phyloP scores from a whole-genome alignment of 2,329 filamentous ascomycete species.

The Cladobotryum protrusum region DNA sequence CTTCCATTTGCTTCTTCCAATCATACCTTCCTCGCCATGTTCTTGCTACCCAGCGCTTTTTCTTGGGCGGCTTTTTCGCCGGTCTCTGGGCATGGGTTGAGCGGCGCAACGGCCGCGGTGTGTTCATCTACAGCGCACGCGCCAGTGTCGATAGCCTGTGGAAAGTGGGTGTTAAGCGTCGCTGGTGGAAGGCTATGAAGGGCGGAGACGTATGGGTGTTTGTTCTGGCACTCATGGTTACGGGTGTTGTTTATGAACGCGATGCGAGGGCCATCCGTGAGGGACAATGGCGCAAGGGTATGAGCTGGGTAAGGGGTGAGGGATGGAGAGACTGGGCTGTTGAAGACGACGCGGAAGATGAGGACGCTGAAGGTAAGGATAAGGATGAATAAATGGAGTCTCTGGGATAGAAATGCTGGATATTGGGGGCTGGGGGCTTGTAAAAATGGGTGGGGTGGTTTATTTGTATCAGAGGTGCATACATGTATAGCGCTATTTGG shows the following conservation, averaged over 20 bases:
- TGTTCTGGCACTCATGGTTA: constrained; percentile 68
- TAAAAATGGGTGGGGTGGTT: not conserved
- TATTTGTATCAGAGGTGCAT: not conserved
- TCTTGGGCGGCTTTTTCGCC: constrained; percentile 78
- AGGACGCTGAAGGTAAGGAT: constrained; percentile 28
- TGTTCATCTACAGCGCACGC: constrained; percentile 74
- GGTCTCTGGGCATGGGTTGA: constrained; percentile 82
- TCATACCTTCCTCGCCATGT: constrained; percentile 65
- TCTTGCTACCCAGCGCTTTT: constrained; percentile 79
- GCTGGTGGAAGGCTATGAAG: constrained; percentile 77
- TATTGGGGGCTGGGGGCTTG: not conserved
- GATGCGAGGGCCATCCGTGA: constrained; percentile 64
- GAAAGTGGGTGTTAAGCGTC: constrained; percentile 88
- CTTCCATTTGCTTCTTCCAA: constrained; percentile 83
- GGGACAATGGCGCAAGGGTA: constrained; percentile 59
- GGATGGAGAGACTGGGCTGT: constrained; percentile 64
- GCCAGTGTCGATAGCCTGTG: constrained; percentile 77
- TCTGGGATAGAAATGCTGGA: not conserved
- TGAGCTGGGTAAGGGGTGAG: constrained; percentile 69
- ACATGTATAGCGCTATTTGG: no score
- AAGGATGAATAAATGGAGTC: constrained; percentile 12
- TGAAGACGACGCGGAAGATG: constrained; percentile 45
- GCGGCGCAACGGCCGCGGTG: constrained; percentile 53
- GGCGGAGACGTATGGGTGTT: constrained; percentile 84
- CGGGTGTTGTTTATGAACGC: constrained; percentile 71